Conservation (phyloP, 371 early-diverging fungal genomes). For the Mortierella sp. region DNA sequence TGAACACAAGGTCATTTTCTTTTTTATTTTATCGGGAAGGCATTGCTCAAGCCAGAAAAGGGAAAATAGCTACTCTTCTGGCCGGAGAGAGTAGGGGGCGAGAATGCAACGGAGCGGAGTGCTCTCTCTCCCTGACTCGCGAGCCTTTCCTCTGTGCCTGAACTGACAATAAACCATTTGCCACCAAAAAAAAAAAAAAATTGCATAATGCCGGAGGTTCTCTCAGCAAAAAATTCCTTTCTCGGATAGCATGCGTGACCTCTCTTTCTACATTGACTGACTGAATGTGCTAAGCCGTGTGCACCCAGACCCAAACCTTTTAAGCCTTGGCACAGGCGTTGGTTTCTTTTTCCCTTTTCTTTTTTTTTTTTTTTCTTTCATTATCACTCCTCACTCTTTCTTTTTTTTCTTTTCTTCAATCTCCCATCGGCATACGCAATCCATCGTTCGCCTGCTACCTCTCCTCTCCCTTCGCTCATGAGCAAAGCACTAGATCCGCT, state of each 20-base stretch:
- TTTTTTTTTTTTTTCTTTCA: neutral
- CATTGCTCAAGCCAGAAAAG: no score
- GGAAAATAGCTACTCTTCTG: no score
- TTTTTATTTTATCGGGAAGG: no score
- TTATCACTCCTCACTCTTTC: no score
- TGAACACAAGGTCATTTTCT: no score
- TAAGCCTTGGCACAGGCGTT: neutral
- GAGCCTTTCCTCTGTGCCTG: neutral
- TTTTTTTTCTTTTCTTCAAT: neutral
- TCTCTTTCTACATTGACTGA: neutral
- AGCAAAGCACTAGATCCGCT: constrained; percentile 53
- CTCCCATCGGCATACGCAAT: neutral
- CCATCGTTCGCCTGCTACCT: neutral
- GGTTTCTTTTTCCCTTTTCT: neutral
- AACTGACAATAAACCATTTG: neutral
- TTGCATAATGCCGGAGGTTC: neutral
- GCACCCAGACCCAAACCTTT: neutral
- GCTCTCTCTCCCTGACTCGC: no score
- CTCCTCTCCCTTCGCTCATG: constrained; percentile 20
- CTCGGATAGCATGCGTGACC: neutral
- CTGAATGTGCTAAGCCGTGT: no score
- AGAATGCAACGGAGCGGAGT: no score
- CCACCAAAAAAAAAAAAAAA: no score
- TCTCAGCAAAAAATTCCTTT: no score
- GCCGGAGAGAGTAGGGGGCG: no score